Conservation (phyloP, 176 grass and related monocot species). For the maize (Zea mays) region DNA sequence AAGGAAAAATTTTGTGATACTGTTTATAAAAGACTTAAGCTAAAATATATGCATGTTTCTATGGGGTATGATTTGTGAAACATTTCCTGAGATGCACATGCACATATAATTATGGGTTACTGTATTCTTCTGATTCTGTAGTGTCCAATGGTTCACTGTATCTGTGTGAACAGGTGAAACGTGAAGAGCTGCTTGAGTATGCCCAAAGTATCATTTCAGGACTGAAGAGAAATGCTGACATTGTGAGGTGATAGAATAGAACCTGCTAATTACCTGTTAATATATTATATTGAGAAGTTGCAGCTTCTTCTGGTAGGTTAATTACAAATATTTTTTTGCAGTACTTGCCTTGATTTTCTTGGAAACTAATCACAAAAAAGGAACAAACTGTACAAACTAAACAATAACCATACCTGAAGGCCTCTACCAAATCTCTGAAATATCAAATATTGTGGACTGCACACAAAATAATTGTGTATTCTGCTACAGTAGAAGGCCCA, state of each 20-base stretch:
- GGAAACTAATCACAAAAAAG: conserved; percentile 3
- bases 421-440: conserved; percentile 22
- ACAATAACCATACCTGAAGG: conserved; percentile 11
- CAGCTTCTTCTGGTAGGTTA: conserved; percentile 9
- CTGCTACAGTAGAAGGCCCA: not conserved
- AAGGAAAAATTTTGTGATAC: not conserved
- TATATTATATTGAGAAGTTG: conserved; percentile 9
- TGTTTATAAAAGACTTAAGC: conserved; percentile 21
- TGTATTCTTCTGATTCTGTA: conserved; percentile 13
- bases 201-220: conserved; percentile 82
- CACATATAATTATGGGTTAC: not conserved
- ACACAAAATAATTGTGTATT: not conserved
- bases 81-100: conserved; percentile 31
- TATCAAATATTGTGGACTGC: conserved; percentile 6
- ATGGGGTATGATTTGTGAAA: conserved; percentile 14
- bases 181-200: conserved; percentile 91
- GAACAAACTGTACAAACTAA: conserved; percentile 1
- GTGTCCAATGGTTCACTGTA: not conserved
- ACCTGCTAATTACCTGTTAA: conserved; percentile 31
- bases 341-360: conserved; percentile 13
- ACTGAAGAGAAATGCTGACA: conserved; percentile 86
- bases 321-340: not conserved
- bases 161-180: conserved; percentile 72
- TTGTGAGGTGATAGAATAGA: conserved; percentile 72
- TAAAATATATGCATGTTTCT: conserved; percentile 18